Evolutionary conservation across 768 basidiomycete species (phyloP), one percentile per base, ranked within the genome.

Genomic region (Erythrobasidium yunnanense): DNA sequence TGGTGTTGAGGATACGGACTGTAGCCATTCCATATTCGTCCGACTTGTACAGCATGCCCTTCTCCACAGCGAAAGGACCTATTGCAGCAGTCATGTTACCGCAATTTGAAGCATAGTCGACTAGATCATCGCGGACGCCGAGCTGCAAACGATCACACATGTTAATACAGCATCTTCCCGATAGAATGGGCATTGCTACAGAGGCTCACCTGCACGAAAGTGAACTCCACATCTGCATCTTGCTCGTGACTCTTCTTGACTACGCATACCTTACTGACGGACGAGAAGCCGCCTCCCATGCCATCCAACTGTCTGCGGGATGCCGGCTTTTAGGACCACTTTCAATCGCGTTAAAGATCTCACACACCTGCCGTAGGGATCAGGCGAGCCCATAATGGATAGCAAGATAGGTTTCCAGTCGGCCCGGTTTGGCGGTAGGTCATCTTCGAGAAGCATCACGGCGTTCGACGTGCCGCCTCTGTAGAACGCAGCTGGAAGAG

Each of bases 301-400:
- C 87, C 87, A 69, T 89, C 84, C 15, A 88, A 78, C 75, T 89
- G 87, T 42, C 38, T 42, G 38, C n/a, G n/a, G 11, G n/a, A 11
- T 42, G n/a, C 11, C 38, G 38, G 38, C 11, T 11, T n/a, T 11
- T n/a, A 42, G n/a, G n/a, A 11, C n/a, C 38, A 42, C 11, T 42
- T n/a, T 11, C 38, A 42, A 42, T n/a, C n/a, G 38, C 38, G 38
- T 11, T 42, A 42, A n/a, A 42, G 38, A 42, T 42, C 38, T 42
- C 38, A 42, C 38, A 42, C 38, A 42, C 17, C 85, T 78, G 0
- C 81, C 82, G 60, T 80, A 77, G 1, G 83, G 79, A 71, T 89
- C 87, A 0, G 87, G 87, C 2, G 86, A 87, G n/a, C 87, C 87
- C 86, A 88, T 87, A 15, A 87, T 81, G 0, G 84, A 81, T 7